phyloP scores from a whole-genome alignment of 2,329 filamentous ascomycete species.

The Monilinia aucupariae region DNA sequence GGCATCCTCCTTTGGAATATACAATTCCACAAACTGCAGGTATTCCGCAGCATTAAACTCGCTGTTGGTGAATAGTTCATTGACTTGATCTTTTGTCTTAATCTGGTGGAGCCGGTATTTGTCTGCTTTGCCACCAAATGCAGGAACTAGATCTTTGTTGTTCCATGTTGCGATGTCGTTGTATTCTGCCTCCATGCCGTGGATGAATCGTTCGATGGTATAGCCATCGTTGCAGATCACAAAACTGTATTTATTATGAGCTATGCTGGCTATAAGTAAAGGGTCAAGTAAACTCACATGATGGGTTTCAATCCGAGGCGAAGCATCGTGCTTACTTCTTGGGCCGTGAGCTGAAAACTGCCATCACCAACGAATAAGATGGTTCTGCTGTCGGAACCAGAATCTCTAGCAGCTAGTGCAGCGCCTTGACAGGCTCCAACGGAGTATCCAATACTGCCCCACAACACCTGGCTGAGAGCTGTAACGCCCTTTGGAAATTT shows the following conservation, averaged over 20 bases:
- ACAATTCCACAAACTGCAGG: slow-evolving; percentile 72
- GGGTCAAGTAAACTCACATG: slow-evolving; percentile 48
- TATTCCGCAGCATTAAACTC: slow-evolving; percentile 54
- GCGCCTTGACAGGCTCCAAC: slow-evolving; percentile 61
- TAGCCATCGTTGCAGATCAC: slow-evolving; percentile 84
- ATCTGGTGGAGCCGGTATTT: slow-evolving; percentile 59
- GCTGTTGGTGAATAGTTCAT: slow-evolving; percentile 57
- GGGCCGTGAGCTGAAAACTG: slow-evolving; percentile 76
- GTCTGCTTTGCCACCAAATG: slow-evolving; percentile 58
- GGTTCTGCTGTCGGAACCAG: slow-evolving; percentile 53
- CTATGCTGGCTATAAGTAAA: not conserved
- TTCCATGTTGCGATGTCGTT: slow-evolving; percentile 78
- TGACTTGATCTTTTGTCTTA: slow-evolving; percentile 63
- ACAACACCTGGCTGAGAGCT: slow-evolving; percentile 73
- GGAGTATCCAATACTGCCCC: slow-evolving; percentile 62
- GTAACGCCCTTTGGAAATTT: slow-evolving; percentile 73
- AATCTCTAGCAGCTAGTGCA: slow-evolving; percentile 67
- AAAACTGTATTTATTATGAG: slow-evolving; percentile 46
- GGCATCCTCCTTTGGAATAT: slow-evolving; percentile 75
- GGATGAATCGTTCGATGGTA: slow-evolving; percentile 84
- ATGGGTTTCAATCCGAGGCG: slow-evolving; percentile 68
- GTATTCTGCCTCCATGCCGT: slow-evolving; percentile 73
- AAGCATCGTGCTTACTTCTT: slow-evolving; percentile 81
- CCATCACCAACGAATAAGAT: slow-evolving; percentile 89
- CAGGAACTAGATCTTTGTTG: slow-evolving; percentile 60